Base-by-base conservation (phyloP, 2,329 filamentous ascomycete genomes). In the Coleophoma cylindrospora region DNA sequence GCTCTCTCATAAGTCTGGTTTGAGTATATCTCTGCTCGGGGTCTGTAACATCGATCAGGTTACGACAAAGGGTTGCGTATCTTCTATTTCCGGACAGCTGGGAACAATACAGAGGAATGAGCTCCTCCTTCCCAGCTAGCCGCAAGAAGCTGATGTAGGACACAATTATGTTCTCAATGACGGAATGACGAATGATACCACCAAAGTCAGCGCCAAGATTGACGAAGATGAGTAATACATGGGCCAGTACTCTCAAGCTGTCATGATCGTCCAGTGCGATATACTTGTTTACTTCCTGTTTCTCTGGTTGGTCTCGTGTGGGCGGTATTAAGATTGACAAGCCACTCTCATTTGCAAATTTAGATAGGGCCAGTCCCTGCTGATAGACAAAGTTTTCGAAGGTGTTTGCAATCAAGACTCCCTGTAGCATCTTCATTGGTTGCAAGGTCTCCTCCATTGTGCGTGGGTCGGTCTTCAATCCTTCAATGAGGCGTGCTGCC, bases 51-150 rank as follows among this genome's bases (percentile, higher is more conserved):
- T 88, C 81, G 45, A 91, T 85, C 49, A 96, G 72, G 50, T 95
- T 87, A 47, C 82, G 80, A 50, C 86, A 89, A 45, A 99, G 76
- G 14, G 86, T 84, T 49, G 83, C 79, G 58, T 90, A 84, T 54
- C 79, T 77, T 54, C 86, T 78, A 12, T 81, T 73, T 7, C 75
- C 71, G 10, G 81, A 76, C 12, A 99, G 74, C 59, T 89, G 85
- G 9, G 90, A 90, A 54, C 89, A 91, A 66, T 99, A 99, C 1
- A 95, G 73, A 1, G 94, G 91, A 49, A 96, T 87, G 40, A 94
- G 71, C 54, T 92, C 85, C 52, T 87, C 82, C 49, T 94, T 81
- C 34, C 83, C 81, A 14, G 81, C 80, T 43, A 86, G 76, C 40
- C 88, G 83, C 36, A 99, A 71, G 53, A 87, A 84, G 59, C 87